Evolutionary conservation across 2,329 filamentous ascomycete genomes (phyloP), one percentile per base, ranked within the genome.

Genomic region (Alternaria alternata): DNA sequence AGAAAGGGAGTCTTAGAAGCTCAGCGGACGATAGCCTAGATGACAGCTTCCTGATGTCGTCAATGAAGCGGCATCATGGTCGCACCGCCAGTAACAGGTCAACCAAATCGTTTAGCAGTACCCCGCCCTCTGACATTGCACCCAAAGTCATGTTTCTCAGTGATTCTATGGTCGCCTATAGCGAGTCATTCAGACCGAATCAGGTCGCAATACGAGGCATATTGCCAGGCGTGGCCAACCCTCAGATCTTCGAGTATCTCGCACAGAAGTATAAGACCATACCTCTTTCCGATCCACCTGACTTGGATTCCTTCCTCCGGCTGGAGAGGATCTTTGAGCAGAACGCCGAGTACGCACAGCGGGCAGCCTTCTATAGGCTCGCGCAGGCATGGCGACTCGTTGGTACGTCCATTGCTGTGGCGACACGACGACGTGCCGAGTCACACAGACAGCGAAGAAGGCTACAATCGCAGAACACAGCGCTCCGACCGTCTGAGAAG

Each of bases 321-420:
- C 36, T 80, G 12, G 67, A 75, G 38, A 77, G 80, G 9, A 79
- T 81, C 6, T 83, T 88, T 51, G 80, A 84, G 54, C 80, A 82
- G 34, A 89, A 88, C 73, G 84, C 84, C 5, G 77, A 81, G 46
- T 81, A 84, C 64, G 85, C 85, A 26, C 81, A 86, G 62, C 76
- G 80, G 57, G 81, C 81, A 34, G 81, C 82, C 39, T 75, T 83
- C 62, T 79, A 83, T 64, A 81, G 83, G 54, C 76, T 86, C 46
- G 84, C 87, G 32, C 84, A 88, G 63, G 86, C 85, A 20, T 89
- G 87, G 87, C 83, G 82, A 54, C 81, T 89, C 22, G 74, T 88
- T 34, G 84, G 83, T 54, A 79, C 81, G 56, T 80, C 82, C 26
- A 78, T 87, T 54, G 70, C 82, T 3, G 80, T 83, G 58, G 84